Percentiles rank a stretch among this genome's conserved stretches.
Conservation (phyloP, 2,329 filamentous ascomycete genomes). For the Didymella arachidicola region DNA sequence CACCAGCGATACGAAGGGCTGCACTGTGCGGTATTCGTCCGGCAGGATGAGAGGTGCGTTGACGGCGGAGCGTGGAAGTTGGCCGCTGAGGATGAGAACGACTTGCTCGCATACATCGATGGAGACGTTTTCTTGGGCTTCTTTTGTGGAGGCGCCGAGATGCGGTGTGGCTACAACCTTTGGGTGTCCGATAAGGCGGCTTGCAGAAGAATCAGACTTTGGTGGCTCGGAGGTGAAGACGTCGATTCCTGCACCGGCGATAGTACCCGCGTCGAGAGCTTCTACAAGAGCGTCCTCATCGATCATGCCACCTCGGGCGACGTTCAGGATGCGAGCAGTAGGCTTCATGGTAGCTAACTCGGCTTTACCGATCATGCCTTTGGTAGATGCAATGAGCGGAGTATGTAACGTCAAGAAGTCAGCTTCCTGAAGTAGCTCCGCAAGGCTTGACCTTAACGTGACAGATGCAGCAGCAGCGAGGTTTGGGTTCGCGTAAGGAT, state of each 20-base stretch:
- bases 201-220: conserved; percentile 64
- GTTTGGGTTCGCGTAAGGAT: conserved; percentile 79
- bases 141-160: conserved; percentile 78
- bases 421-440: conserved; percentile 68
- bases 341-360: conserved; percentile 77
- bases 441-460: conserved; percentile 64
- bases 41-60: conserved; percentile 83
- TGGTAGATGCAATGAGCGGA: conserved; percentile 77
- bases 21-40: conserved; percentile 78
- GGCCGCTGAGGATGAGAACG: conserved; percentile 73
- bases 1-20: conserved; percentile 77
- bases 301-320: conserved; percentile 80
- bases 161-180: conserved; percentile 81
- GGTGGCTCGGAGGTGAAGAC: conserved; percentile 82
- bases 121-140: conserved; percentile 85
- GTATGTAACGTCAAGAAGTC: conserved; percentile 86
- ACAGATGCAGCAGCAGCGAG: conserved; percentile 74
- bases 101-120: conserved; percentile 85
- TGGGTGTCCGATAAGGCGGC: conserved; percentile 70
- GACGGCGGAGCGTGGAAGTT: conserved; percentile 77
- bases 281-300: conserved; percentile 76
- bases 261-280: conserved; percentile 73
- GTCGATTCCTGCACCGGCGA: conserved; percentile 80
- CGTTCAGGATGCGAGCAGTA: conserved; percentile 77
- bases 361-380: conserved; percentile 72